These are phyloP conservation scores for Metschnikowia aberdeeniae DNA, from an alignment of 805 yeast species.

Conservation along the genomic window DNA sequence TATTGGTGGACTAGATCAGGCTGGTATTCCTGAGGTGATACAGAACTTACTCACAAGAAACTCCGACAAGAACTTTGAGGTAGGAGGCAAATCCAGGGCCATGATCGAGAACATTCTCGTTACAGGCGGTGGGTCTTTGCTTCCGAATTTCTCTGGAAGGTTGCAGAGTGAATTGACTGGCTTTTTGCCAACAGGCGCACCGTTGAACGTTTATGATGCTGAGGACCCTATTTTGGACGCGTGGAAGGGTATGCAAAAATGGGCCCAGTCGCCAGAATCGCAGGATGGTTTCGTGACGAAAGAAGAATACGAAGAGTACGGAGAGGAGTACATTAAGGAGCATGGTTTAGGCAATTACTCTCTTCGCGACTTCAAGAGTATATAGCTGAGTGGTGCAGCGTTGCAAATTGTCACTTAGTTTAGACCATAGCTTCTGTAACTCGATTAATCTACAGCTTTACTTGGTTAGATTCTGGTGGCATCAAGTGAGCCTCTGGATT, in stretches of 20 bases:
- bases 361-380: constrained; percentile 17
- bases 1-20: constrained; percentile 93
- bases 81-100: constrained; percentile 50
- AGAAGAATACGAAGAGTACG: constrained; percentile 81
- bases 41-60: constrained; percentile 62
- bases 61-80: constrained; percentile 50
- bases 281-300: constrained; percentile 52
- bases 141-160: constrained; percentile 65
- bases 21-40: constrained; percentile 80
- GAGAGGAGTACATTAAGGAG: constrained; percentile 84
- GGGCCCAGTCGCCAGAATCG: constrained; percentile 53
- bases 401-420: too few species aligned
- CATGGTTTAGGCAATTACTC: constrained; percentile 70
- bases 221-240: constrained; percentile 71
- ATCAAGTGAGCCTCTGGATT: background rate
- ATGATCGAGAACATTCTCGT: constrained; percentile 65
- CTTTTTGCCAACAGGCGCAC: constrained; percentile 65
- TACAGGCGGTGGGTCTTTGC: constrained; percentile 78
- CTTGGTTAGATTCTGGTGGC: too few species aligned
- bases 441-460: background rate
- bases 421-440: constrained; percentile 1
- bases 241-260: constrained; percentile 91
- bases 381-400: background rate
- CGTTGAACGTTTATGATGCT: constrained; percentile 60
- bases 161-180: constrained; percentile 63